Evolutionary conservation across 805 yeast species (phyloP).

Genomic region (Wickerhamiella dianesei): DNA sequence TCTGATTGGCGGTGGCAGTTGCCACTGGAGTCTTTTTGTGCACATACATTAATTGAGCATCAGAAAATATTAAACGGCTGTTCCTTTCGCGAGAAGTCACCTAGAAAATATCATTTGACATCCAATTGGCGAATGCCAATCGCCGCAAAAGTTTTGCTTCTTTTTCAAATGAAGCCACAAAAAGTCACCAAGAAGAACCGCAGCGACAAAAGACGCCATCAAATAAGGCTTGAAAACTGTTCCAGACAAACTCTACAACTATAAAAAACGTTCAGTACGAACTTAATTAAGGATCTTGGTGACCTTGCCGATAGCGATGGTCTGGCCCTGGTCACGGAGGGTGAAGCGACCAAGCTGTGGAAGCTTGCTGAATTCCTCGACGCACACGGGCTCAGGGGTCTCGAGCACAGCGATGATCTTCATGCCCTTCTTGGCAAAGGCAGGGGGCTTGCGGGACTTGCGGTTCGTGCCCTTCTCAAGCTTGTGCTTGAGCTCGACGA

Average conservation of each 20-base stretch:
- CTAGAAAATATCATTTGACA: too few species aligned
- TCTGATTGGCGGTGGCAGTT: too few species aligned
- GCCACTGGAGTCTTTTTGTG: neutral
- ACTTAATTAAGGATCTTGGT: slow-evolving; percentile 51
- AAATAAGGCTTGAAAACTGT: too few species aligned
- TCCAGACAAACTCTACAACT: too few species aligned
- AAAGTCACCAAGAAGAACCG: too few species aligned
- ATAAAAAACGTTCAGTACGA: too few species aligned
- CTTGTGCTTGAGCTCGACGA: slow-evolving; percentile 75
- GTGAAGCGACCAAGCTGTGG: slow-evolving; percentile 98
- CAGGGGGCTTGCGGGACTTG: slow-evolving; percentile 92
- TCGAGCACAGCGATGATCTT: slow-evolving; percentile 88
- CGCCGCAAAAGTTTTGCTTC: too few species aligned
- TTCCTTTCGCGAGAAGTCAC: too few species aligned
- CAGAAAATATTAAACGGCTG: too few species aligned
- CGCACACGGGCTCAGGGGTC: slow-evolving; percentile 75
- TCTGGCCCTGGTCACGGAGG: slow-evolving; percentile 94
- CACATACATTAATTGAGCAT: slow-evolving; percentile 31
- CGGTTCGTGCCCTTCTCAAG: slow-evolving; percentile 94
- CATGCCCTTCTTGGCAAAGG: slow-evolving; percentile 98
- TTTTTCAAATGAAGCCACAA: too few species aligned
- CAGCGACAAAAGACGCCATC: too few species aligned
- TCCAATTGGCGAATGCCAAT: too few species aligned
- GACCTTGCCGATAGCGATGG: slow-evolving; percentile 97
- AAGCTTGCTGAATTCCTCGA: slow-evolving; percentile 81